Conservation (phyloP, 352 stramenopile genomes). For the Elongisporangium prolatum region DNA sequence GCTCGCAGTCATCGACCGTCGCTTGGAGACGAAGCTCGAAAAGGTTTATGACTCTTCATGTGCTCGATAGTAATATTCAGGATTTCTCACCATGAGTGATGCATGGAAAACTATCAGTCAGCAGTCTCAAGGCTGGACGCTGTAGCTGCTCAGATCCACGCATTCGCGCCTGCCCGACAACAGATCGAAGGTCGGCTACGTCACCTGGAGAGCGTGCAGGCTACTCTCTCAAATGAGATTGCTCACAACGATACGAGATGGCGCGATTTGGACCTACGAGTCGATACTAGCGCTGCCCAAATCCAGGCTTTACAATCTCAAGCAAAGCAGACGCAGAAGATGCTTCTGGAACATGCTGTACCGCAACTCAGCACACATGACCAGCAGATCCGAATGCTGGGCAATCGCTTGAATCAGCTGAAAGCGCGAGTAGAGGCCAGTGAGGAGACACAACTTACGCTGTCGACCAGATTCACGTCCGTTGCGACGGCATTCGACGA, state of each 20-base stretch:
- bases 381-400: not conserved
- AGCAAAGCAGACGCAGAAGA: not conserved
- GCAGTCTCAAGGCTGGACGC: conserved; percentile 40
- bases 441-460: not conserved
- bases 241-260: not conserved
- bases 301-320: not conserved
- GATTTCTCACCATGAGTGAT: not conserved
- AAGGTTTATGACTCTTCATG: conserved; percentile 30
- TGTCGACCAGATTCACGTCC: not conserved
- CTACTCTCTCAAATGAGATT: not conserved
- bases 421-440: not conserved
- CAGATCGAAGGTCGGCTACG: not conserved
- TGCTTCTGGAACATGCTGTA: not conserved
- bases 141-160: conserved; percentile 46
- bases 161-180: conserved; percentile 27
- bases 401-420: not conserved
- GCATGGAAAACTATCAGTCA: conserved; percentile 18
- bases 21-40: conserved; percentile 52
- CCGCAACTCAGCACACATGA: not conserved
- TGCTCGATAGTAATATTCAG: not conserved
- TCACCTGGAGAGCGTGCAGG: not conserved
- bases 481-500: not conserved
- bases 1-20: conserved; percentile 34
- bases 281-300: not conserved
- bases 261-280: not conserved